Percentiles rank a stretch among this genome's conserved stretches.
These are phyloP conservation scores for Kandelia obovata DNA, from an alignment of 345 rosid genomes.

Conservation along the genomic window DNA sequence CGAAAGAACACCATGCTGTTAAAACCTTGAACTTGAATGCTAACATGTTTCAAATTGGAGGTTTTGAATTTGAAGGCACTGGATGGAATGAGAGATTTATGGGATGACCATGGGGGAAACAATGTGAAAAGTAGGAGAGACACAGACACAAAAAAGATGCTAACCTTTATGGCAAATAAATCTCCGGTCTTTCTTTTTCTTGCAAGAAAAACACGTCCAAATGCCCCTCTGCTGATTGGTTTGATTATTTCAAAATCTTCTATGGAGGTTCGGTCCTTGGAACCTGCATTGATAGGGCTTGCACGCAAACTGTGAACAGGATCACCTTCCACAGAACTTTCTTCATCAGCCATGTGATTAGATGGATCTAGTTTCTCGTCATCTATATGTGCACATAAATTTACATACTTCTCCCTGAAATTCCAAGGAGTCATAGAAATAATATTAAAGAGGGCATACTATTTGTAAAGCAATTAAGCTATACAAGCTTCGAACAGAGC, in stretches of 20 bases:
- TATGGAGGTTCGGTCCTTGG: slow-evolving; percentile 90
- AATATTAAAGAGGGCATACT: slow-evolving; percentile 11
- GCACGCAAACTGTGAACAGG: slow-evolving; percentile 70
- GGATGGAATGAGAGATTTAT: too few species aligned
- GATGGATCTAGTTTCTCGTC: slow-evolving; percentile 71
- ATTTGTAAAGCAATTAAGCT: slow-evolving; percentile 4
- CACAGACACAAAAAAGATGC: slow-evolving; percentile 6
- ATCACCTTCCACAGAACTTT: slow-evolving; percentile 79
- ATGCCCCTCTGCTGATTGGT: slow-evolving; percentile 98
- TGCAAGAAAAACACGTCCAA: slow-evolving; percentile 91
- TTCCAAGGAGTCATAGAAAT: slow-evolving; percentile 11
- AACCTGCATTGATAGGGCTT: slow-evolving; percentile 73
- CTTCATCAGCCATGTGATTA: slow-evolving; percentile 65
- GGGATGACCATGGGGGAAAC: too few species aligned
- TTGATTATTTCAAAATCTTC: slow-evolving; percentile 98
- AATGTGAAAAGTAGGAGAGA: background rate
- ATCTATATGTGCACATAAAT: slow-evolving; percentile 79
- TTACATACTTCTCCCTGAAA: slow-evolving; percentile 81
- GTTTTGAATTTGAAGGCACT: too few species aligned
- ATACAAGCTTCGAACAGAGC: background rate
- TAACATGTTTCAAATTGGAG: too few species aligned
- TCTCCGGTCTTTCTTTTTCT: slow-evolving; percentile 93
- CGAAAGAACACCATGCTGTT: too few species aligned
- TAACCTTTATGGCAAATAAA: slow-evolving; percentile 91
- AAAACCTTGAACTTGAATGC: too few species aligned